Evolutionary conservation across 2,329 filamentous ascomycete species (phyloP).

Genomic region (Aspergillus glaucus): DNA sequence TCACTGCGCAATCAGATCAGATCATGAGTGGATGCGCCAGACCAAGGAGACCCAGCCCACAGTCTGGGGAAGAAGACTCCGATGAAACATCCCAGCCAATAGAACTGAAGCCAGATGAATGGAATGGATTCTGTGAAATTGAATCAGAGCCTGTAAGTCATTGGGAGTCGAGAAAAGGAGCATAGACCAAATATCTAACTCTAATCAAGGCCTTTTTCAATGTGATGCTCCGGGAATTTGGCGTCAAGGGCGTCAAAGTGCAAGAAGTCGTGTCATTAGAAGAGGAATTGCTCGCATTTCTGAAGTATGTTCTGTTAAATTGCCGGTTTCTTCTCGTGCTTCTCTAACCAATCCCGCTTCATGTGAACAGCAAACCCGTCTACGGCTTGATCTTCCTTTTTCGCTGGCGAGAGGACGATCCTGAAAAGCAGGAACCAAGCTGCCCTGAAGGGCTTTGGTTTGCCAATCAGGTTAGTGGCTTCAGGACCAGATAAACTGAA

Average conservation of each 20-base stretch:
- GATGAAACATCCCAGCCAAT: not conserved
- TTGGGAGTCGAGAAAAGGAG: not conserved
- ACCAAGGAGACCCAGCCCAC: constrained; percentile 20
- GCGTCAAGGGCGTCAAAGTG: constrained; percentile 65
- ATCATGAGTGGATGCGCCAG: constrained; percentile 26
- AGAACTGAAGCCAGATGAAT: constrained; percentile 33
- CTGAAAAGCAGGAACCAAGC: constrained; percentile 44
- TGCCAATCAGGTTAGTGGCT: constrained; percentile 67
- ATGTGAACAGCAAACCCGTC: constrained; percentile 56
- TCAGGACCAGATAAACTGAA: not conserved
- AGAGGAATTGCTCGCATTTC: constrained; percentile 53
- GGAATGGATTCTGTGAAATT: constrained; percentile 58
- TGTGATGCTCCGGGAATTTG: constrained; percentile 71
- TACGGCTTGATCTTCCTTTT: constrained; percentile 88
- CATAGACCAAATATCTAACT: not conserved
- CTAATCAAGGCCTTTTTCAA: constrained; percentile 68
- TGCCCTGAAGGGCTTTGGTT: constrained; percentile 76
- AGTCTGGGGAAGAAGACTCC: constrained; percentile 8
- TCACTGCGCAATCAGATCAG: not conserved
- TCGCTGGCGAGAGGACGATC: constrained; percentile 58
- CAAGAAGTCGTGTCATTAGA: constrained; percentile 73
- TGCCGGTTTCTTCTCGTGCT: not conserved
- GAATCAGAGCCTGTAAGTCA: constrained; percentile 75
- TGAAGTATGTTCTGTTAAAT: constrained; percentile 50
- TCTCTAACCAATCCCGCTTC: not conserved